These are phyloP conservation scores for Hortiboletus campestris DNA, from an alignment of 768 basidiomycete species.

Conservation along the genomic window DNA sequence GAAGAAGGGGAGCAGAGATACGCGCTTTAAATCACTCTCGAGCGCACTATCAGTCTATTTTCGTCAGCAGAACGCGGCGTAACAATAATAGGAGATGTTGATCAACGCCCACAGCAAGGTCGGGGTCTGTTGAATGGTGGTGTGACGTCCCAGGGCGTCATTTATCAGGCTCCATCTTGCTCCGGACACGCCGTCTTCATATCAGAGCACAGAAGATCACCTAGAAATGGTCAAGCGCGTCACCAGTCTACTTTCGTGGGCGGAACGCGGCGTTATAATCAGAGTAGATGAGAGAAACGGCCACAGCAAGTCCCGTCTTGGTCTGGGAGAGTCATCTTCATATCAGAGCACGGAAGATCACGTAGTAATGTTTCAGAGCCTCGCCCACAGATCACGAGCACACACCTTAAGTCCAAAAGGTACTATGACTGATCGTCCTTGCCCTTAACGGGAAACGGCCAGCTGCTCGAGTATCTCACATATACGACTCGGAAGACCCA, in stretches of 20 bases:
- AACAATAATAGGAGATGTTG: neutral
- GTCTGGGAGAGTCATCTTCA: neutral
- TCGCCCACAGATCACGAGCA: neutral
- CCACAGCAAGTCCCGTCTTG: neutral
- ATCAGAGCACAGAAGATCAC: neutral
- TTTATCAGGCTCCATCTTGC: too few relatives aligned
- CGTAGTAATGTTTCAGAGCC: constrained; percentile 1
- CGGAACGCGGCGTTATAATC: too few relatives aligned
- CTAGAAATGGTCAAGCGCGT: constrained; percentile 1
- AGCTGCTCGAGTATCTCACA: constrained; percentile 11
- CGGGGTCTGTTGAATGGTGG: neutral
- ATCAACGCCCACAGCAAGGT: constrained; percentile 3
- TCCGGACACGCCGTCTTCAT: neutral
- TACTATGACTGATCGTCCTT: neutral
- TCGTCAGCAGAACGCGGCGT: neutral
- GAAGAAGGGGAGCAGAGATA: neutral
- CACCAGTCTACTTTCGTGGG: neutral
- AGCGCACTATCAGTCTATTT: neutral
- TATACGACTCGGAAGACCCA: constrained; percentile 14
- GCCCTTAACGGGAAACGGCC: neutral
- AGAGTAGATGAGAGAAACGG: too few relatives aligned
- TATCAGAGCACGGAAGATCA: neutral
- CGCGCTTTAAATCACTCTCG: constrained; percentile 1
- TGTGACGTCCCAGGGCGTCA: neutral
- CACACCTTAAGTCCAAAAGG: constrained; percentile 11